Conservation (phyloP, 768 basidiomycete species). For the Lactarius indigo region DNA sequence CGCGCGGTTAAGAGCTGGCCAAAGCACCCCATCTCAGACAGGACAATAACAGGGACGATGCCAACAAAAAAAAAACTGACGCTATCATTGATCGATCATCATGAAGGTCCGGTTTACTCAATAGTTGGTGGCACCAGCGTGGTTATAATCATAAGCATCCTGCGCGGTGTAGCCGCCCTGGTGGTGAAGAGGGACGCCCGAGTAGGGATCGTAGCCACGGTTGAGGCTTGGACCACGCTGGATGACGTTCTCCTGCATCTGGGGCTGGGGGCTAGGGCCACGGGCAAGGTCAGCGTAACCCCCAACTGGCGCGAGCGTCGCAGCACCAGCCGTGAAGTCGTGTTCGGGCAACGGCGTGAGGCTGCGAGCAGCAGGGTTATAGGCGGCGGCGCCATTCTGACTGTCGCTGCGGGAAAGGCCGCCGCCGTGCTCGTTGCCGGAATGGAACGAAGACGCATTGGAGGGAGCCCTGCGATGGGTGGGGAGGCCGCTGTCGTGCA, state of each 20-base stretch:
- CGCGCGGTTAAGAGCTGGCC: neutral
- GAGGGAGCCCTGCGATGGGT: constrained; percentile 54
- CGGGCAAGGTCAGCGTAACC: constrained; percentile 82
- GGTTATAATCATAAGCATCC: constrained; percentile 31
- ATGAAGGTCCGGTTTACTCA: constrained; percentile 12
- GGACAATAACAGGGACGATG: neutral
- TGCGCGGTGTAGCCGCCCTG: constrained; percentile 39
- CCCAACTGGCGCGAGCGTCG: constrained; percentile 60
- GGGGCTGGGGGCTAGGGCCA: constrained; percentile 66
- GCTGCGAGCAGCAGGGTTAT: constrained; percentile 32
- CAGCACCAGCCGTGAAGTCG: constrained; percentile 68
- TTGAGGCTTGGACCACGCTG: constrained; percentile 46
- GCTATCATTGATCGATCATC: neutral
- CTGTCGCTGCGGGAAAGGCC: constrained; percentile 15
- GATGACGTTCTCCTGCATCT: constrained; percentile 49
- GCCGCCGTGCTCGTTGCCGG: constrained; percentile 33
- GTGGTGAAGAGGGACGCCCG: constrained; percentile 59
- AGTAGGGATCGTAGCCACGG: constrained; percentile 48
- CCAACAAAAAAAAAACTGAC: constrained; percentile 7
- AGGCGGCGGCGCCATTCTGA: constrained; percentile 30
- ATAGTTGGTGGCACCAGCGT: constrained; percentile 8
- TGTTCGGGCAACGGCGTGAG: constrained; percentile 60
- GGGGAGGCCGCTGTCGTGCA: constrained; percentile 42
- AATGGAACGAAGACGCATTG: constrained; percentile 68
- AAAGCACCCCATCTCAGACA: constrained; percentile 7